Evolutionary conservation across 805 yeast species (phyloP).

Genomic region (Hanseniaspora jakobsenii): DNA sequence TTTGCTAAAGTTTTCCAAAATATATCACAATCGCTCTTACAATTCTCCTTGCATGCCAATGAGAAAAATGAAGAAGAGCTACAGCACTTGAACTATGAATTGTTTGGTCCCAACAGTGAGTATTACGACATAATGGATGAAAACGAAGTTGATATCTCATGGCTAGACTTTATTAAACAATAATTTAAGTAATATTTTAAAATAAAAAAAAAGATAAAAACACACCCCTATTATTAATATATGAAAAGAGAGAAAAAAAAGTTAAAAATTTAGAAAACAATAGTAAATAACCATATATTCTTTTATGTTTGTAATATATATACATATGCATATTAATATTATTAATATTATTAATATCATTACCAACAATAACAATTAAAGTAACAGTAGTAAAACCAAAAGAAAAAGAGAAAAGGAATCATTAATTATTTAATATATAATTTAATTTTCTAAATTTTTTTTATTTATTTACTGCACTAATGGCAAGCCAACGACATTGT

Average conservation of each 20-base stretch:
- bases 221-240: too few species aligned
- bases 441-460: background rate
- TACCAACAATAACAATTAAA: too few species aligned
- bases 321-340: too few species aligned
- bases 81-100: slow-evolving; percentile 32
- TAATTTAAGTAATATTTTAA: too few species aligned
- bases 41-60: slow-evolving; percentile 32
- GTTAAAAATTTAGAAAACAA: too few species aligned
- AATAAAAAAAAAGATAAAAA: too few species aligned
- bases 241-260: too few species aligned
- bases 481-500: slow-evolving; percentile 13
- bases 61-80: slow-evolving; percentile 29
- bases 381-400: too few species aligned
- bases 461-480: background rate
- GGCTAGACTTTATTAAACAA: slow-evolving; percentile 27
- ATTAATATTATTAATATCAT: too few species aligned
- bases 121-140: slow-evolving; percentile 37
- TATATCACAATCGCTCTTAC: slow-evolving; percentile 35
- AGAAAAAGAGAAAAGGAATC: too few species aligned
- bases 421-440: background rate
- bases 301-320: too few species aligned
- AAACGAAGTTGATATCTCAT: slow-evolving; percentile 36
- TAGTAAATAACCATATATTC: too few species aligned
- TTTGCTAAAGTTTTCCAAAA: slow-evolving; percentile 36
- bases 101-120: slow-evolving; percentile 35